A percentile compares a stretch with the other conserved stretches of the same genome.
phyloP scores from a whole-genome alignment of 2,329 filamentous ascomycete species.

The Akanthomyces dipterigenus region DNA sequence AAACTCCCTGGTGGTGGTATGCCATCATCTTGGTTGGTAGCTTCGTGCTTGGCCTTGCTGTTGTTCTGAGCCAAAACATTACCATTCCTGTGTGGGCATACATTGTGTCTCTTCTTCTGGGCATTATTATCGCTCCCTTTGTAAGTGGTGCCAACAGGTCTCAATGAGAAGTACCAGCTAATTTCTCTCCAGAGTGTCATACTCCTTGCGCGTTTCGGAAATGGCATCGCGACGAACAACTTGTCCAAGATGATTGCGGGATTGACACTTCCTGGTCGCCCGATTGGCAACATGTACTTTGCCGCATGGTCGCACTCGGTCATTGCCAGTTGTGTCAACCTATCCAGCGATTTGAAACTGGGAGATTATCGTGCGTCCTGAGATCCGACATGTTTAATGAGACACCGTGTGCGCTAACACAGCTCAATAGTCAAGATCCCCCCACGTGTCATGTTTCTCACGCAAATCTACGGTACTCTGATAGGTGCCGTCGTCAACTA shows the following conservation, averaged over 20 bases:
- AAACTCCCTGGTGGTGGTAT: conserved; percentile 44
- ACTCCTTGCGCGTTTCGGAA: conserved; percentile 46
- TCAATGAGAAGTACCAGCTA: conserved; percentile 2
- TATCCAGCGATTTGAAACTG: conserved; percentile 50
- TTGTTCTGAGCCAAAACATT: conserved; percentile 38
- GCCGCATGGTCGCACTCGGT: conserved; percentile 53
- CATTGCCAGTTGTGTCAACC: conserved; percentile 41
- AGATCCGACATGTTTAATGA: neutral
- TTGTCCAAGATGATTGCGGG: conserved; percentile 51
- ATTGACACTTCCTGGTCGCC: conserved; percentile 41
- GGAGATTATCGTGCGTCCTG: conserved; percentile 46
- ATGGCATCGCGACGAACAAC: conserved; percentile 52
- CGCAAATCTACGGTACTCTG: conserved; percentile 49
- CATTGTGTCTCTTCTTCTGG: conserved; percentile 36
- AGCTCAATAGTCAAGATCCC: conserved; percentile 43
- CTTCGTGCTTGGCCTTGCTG: conserved; percentile 40
- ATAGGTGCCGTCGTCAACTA: conserved; percentile 49
- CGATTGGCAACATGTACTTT: conserved; percentile 52
- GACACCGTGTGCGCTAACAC: conserved; percentile 19
- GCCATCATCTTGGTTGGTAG: conserved; percentile 32
- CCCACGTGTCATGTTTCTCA: conserved; percentile 47
- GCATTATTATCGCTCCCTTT: conserved; percentile 42
- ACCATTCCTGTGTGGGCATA: conserved; percentile 43
- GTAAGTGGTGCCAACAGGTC: conserved; percentile 21
- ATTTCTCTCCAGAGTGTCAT: conserved; percentile 36